These are phyloP conservation scores for Hypoxylon intermedium DNA, from an alignment of 495 filamentous ascomycete species.

Conservation along the genomic window DNA sequence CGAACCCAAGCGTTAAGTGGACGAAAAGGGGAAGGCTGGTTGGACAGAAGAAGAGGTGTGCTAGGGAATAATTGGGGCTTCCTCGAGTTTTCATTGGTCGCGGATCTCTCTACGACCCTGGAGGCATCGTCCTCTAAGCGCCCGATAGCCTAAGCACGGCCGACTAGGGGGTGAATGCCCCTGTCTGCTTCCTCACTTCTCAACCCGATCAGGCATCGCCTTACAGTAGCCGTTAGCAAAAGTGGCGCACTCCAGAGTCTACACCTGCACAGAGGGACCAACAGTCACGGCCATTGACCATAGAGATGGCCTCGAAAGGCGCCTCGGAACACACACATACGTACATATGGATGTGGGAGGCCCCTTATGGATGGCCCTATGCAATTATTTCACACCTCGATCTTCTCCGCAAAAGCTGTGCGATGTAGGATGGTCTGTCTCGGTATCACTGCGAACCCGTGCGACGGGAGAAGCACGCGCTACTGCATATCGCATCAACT, in stretches of 20 bases:
- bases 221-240: conserved; percentile 31
- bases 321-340: conserved; percentile 16
- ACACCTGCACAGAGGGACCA: conserved; percentile 34
- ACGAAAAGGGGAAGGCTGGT: conserved; percentile 51
- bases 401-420: conserved; percentile 40
- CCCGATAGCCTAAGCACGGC: conserved; percentile 37
- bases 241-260: conserved; percentile 26
- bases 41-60: conserved; percentile 41
- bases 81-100: conserved; percentile 30
- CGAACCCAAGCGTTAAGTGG: conserved; percentile 46
- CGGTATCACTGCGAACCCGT: conserved; percentile 23
- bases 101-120: conserved; percentile 28
- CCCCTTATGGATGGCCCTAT: conserved; percentile 29
- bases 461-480: conserved; percentile 26
- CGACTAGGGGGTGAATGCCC: conserved; percentile 19
- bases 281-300: conserved; percentile 20
- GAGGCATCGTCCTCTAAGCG: conserved; percentile 41
- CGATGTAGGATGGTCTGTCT: conserved; percentile 24
- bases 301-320: conserved; percentile 18
- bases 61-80: conserved; percentile 26
- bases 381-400: conserved; percentile 39
- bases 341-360: conserved; percentile 23
- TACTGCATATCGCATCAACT: conserved; percentile 27
- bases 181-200: conserved; percentile 24
- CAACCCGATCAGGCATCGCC: conserved; percentile 36